A percentile compares a stretch with the other conserved stretches of the same genome.
Conservation (phyloP, 1,284 basidiomycete species). For the Ceratobasidium sp. region DNA sequence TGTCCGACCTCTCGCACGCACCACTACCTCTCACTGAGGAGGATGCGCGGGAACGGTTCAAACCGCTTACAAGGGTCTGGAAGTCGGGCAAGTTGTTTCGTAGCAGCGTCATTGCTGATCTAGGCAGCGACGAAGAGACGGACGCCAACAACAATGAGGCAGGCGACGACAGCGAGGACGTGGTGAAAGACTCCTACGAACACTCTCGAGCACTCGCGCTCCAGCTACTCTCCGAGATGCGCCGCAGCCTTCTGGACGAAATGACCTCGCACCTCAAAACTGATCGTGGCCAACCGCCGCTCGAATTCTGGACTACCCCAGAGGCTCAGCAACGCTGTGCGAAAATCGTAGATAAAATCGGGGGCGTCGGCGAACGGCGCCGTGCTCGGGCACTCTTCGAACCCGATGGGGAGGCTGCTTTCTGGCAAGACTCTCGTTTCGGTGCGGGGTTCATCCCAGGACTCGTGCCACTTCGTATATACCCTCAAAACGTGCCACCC, state of each 20-base stretch:
- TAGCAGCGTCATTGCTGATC: conserved; percentile 20
- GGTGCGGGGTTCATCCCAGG: conserved; percentile 60
- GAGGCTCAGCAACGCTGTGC: conserved; percentile 76
- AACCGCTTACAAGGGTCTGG: conserved; percentile 56
- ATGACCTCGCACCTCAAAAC: conserved; percentile 50
- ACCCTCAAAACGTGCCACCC: conserved; percentile 52
- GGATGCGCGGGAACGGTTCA: conserved; percentile 71
- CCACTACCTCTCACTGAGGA: conserved; percentile 67
- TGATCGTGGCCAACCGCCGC: neutral
- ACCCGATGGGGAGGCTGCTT: conserved; percentile 55
- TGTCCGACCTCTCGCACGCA: conserved; percentile 83
- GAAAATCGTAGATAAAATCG: conserved; percentile 76
- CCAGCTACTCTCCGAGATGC: conserved; percentile 79
- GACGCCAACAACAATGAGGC: conserved; percentile 68
- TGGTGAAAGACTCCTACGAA: conserved; percentile 68
- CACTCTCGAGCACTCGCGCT: conserved; percentile 67
- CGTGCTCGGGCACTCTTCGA: conserved; percentile 69
- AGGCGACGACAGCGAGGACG: conserved; percentile 69
- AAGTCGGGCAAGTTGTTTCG: conserved; percentile 42
- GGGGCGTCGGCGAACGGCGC: conserved; percentile 69
- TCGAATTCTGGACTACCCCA: conserved; percentile 81
- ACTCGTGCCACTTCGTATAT: conserved; percentile 66
- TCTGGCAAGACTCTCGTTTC: conserved; percentile 75
- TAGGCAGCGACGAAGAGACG: conserved; percentile 59
- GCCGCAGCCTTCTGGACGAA: conserved; percentile 67